Percentiles rank a stretch among this genome's conserved stretches.
phyloP scores from a whole-genome alignment of 192 early-diverging fungal species.

The Funneliformis mosseae region DNA sequence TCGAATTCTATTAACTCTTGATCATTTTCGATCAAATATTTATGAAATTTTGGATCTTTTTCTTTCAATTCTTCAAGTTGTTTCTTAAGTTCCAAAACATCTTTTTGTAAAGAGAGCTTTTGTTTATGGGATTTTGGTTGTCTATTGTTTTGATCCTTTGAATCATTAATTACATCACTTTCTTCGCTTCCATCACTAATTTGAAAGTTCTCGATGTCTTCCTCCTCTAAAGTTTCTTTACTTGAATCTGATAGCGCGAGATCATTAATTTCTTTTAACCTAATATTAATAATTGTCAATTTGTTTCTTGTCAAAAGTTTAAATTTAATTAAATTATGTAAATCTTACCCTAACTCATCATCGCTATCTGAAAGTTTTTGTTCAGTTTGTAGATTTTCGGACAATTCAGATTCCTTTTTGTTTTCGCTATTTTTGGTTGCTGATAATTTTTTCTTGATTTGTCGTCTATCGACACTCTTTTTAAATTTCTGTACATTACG shows the following conservation, averaged over 20 bases:
- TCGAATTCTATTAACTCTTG: slow-evolving; percentile 80
- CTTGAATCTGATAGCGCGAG: not conserved
- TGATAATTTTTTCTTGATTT: slow-evolving; percentile 55
- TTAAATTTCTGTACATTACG: slow-evolving; percentile 61
- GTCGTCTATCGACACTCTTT: slow-evolving; percentile 58
- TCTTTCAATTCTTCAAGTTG: slow-evolving; percentile 83
- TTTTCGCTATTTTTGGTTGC: not conserved
- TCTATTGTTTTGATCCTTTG: slow-evolving; percentile 57
- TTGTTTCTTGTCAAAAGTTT: not conserved
- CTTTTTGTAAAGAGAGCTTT: slow-evolving; percentile 37
- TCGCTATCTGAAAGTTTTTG: not conserved
- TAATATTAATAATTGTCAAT: not conserved
- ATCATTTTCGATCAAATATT: slow-evolving; percentile 90
- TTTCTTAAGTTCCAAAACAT: slow-evolving; percentile 68
- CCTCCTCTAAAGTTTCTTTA: slow-evolving; percentile 11
- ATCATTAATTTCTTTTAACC: not conserved
- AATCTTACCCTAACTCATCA: not conserved
- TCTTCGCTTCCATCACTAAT: slow-evolving; percentile 46
- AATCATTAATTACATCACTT: slow-evolving; percentile 54
- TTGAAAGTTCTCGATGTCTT: not conserved
- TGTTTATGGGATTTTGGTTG: slow-evolving; percentile 43
- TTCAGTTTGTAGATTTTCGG: not conserved
- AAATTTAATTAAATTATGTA: not conserved
- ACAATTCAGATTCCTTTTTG: not conserved
- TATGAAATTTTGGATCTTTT: slow-evolving; percentile 90